A percentile compares a stretch with the other conserved stretches of the same genome.
These are phyloP conservation scores for Penicillium daleae DNA, from an alignment of 495 filamentous ascomycete genomes.

Conservation along the genomic window DNA sequence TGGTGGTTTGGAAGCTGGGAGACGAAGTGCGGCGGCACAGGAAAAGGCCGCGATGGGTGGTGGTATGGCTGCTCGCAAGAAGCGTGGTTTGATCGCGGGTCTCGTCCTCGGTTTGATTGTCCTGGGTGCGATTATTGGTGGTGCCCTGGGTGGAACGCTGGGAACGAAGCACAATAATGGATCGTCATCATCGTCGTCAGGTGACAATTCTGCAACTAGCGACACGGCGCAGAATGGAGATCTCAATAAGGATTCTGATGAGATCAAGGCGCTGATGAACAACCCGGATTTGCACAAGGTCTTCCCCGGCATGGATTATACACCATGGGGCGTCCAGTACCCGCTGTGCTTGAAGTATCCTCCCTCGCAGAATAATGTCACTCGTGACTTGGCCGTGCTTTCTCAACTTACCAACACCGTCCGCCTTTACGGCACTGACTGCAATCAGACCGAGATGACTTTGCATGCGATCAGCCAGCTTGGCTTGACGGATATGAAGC, in stretches of 20 bases:
- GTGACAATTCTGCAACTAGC: constrained; percentile 30
- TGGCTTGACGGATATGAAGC: constrained; percentile 75
- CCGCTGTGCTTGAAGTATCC: constrained; percentile 79
- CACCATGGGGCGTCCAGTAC: constrained; percentile 87
- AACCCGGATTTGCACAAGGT: constrained; percentile 86
- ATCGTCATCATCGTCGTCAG: constrained; percentile 7
- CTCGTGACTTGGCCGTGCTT: constrained; percentile 86
- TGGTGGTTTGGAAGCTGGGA: constrained; percentile 30
- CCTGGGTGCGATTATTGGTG: constrained; percentile 74
- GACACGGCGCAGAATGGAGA: constrained; percentile 65
- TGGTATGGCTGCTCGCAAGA: constrained; percentile 61
- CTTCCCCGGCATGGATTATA: constrained; percentile 97
- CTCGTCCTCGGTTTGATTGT: constrained; percentile 64
- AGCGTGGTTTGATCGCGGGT: constrained; percentile 70
- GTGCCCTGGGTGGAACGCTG: constrained; percentile 74
- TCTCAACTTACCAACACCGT: constrained; percentile 89
- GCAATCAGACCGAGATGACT: constrained; percentile 96
- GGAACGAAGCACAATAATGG: constrained; percentile 47
- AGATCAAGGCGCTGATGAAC: constrained; percentile 81
- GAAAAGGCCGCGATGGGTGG: constrained; percentile 24
- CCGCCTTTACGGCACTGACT: constrained; percentile 94
- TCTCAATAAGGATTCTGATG: constrained; percentile 69
- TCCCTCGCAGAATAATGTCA: constrained; percentile 91
- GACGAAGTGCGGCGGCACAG: constrained; percentile 15
- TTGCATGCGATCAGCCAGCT: constrained; percentile 79